These are phyloP conservation scores for Pestalotiopsis sp. DNA, from an alignment of 2,329 filamentous ascomycete species.

Conservation along the genomic window DNA sequence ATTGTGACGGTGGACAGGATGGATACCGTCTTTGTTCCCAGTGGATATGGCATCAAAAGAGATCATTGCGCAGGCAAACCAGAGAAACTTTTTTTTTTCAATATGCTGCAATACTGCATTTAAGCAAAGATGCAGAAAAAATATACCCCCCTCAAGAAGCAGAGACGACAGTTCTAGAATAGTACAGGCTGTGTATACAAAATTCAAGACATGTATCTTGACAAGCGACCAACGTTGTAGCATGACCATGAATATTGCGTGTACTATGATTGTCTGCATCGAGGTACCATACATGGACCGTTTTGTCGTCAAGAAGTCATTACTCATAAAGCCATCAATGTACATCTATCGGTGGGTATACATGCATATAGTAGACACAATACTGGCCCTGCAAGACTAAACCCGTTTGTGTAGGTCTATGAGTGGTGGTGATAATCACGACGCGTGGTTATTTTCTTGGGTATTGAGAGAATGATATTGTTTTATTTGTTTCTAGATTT, in stretches of 20 bases:
- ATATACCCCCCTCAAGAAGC: conserved; percentile 1
- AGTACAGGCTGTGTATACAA: not conserved
- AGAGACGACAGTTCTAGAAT: not conserved
- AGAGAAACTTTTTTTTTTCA: not conserved
- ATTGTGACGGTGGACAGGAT: not conserved
- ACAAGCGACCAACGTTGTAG: not conserved
- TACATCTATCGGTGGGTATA: no score
- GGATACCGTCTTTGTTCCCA: not conserved
- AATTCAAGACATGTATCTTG: not conserved
- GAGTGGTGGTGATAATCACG: no score
- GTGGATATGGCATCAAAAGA: not conserved
- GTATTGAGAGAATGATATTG: no score
- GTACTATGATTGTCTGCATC: no score
- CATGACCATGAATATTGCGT: not conserved
- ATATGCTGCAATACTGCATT: not conserved
- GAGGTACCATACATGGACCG: no score
- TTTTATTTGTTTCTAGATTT: no score
- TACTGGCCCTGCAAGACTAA: no score
- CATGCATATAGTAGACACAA: no score
- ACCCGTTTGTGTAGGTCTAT: no score
- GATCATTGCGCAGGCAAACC: conserved; percentile 9
- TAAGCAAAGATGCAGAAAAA: not conserved
- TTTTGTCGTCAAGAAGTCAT: no score
- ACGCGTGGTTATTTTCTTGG: no score
- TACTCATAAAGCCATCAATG: no score